Evolutionary conservation across 805 yeast species (phyloP), one percentile per base, ranked within the genome.

Genomic region (Yamadazyma akitaensis): DNA sequence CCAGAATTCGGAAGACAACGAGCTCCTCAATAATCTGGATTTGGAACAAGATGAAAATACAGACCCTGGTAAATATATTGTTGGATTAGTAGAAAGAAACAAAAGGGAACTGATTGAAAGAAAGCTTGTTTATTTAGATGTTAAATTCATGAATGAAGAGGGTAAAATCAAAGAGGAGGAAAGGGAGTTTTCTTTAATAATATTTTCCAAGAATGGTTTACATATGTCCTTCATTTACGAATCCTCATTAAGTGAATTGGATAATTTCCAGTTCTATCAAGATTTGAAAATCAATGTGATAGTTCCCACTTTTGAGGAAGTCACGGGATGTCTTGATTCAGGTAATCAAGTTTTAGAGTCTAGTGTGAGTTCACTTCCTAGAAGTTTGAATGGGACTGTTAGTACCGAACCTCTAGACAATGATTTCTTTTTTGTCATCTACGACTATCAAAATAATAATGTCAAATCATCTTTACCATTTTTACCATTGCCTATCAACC

Each of bases 401-500:
- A 14, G 19, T 10, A 48, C 34, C 21, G 53, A 45, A n/a, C 62
- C 56, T 7, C 26, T 60, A 5, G 73, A 69, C 42, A 56, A 55
- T 25, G 68, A 67, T 24, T 72, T 72, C 48, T 72, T 70, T 51
- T 70, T 60, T 51, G 60, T 70, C 10, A 59, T 70, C 3, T 65
- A 60, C 39, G 72, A 69, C 46, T 42, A 46, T 13, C 43, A 42
- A 4, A 60, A 58, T 8, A 47, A 51, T 3, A 52, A 53, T 36
- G 51, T 67, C 38, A 65, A 65, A 42, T 59, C 71, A 5, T 72
- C 76, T 8, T 56, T 72, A 10, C 76, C 76, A 2, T 63, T 54
- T 45, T 53, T 70, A 37, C 69, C 68, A 7, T 51, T 55, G 12
- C 43, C 55, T 3, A 50, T 48, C 7, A 50, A 46, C 21, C 43